A percentile compares a stretch with the other conserved stretches of the same genome.
Evolutionary conservation across 495 filamentous ascomycete species (phyloP).

Genomic region (Stereocaulon alpinum): DNA sequence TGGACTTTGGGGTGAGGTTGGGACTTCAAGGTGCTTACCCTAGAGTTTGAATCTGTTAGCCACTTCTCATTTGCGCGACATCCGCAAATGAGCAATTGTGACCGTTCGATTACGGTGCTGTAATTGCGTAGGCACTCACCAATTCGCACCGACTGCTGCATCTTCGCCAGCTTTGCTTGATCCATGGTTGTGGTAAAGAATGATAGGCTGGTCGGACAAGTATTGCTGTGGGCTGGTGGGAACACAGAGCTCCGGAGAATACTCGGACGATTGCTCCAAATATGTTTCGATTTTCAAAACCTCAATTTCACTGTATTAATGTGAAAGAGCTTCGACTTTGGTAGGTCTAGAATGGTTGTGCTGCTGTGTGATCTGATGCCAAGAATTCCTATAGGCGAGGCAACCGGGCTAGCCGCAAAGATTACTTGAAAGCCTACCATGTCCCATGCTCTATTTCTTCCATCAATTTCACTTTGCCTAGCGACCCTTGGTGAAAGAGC

Average conservation of each 20-base stretch:
- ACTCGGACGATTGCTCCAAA: background rate
- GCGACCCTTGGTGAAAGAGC: too few species aligned
- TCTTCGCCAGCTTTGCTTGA: slow-evolving; percentile 47
- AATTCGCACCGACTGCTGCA: slow-evolving; percentile 48
- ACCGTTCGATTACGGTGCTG: background rate
- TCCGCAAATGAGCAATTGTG: background rate
- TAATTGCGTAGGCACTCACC: slow-evolving; percentile 31
- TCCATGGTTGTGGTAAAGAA: slow-evolving; percentile 31
- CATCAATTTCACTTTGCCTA: too few species aligned
- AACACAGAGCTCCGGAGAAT: background rate
- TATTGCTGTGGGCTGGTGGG: background rate
- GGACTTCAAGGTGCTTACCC: slow-evolving; percentile 27
- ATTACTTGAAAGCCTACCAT: too few species aligned
- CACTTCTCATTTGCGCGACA: background rate
- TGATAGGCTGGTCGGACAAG: background rate
- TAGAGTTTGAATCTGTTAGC: slow-evolving; percentile 17
- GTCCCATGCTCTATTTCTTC: too few species aligned
- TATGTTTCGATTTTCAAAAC: background rate
- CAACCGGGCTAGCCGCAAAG: background rate
- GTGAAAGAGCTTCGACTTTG: background rate
- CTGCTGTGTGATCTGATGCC: slow-evolving; percentile 1
- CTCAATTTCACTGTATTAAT: background rate
- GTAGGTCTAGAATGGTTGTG: background rate
- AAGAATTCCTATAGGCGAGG: slow-evolving; percentile 2
- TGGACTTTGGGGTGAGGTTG: background rate